Conservation (phyloP, 2,329 filamentous ascomycete species). For the Ilyonectria robusta region DNA sequence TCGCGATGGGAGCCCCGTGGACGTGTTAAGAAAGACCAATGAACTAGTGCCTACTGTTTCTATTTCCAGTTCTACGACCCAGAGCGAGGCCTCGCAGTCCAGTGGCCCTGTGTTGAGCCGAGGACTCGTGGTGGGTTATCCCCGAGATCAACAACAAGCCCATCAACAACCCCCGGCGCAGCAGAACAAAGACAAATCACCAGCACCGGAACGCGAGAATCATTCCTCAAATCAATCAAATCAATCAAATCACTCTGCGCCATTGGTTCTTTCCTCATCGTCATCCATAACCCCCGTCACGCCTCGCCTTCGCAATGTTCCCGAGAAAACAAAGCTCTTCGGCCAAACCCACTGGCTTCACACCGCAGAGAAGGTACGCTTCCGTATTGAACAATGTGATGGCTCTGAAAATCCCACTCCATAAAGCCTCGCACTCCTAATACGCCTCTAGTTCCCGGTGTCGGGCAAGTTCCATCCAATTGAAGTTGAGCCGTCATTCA, state of each 20-base stretch:
- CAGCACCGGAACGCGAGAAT: conserved; percentile 12
- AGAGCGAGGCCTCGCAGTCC: conserved; percentile 13
- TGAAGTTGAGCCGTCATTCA: conserved; percentile 43
- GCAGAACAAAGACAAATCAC: conserved; percentile 6
- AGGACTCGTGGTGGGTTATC: conserved; percentile 22
- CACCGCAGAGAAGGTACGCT: conserved; percentile 43
- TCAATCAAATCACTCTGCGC: background rate
- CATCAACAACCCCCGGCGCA: conserved; percentile 3
- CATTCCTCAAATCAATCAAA: background rate
- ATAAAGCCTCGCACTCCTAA: conserved; percentile 14
- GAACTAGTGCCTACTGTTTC: conserved; percentile 6
- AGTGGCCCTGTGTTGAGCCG: conserved; percentile 1
- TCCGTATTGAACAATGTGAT: background rate
- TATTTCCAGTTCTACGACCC: conserved; percentile 9
- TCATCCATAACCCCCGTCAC: conserved; percentile 40
- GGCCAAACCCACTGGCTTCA: conserved; percentile 49
- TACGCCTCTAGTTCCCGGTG: conserved; percentile 38
- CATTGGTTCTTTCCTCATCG: conserved; percentile 11
- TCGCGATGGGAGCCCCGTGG: conserved; percentile 35
- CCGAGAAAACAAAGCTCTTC: conserved; percentile 47
- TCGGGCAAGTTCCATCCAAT: conserved; percentile 44
- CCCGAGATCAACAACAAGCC: conserved; percentile 29
- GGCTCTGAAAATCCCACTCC: background rate
- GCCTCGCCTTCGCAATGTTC: conserved; percentile 44
- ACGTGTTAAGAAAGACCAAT: background rate